phyloP scores from a whole-genome alignment of 1,284 basidiomycete species.

The Boletus calvinii region DNA sequence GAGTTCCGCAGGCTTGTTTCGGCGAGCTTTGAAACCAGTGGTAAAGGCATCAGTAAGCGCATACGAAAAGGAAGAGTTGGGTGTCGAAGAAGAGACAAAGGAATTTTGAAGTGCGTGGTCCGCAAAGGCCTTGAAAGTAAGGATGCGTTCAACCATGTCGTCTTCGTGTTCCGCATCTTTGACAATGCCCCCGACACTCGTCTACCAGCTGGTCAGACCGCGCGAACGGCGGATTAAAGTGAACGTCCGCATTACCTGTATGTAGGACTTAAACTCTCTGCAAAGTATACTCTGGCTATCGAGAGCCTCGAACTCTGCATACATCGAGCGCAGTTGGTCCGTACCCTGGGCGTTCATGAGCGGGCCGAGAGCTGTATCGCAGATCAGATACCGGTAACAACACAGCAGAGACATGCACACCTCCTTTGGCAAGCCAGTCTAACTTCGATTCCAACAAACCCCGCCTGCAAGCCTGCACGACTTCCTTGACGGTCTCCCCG shows the following conservation, averaged over 20 bases:
- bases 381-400: constrained; percentile 1
- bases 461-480: constrained; percentile 52
- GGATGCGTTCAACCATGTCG: constrained; percentile 76
- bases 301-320: constrained; percentile 63
- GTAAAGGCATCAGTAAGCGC: constrained; percentile 76
- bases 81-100: constrained; percentile 36
- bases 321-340: constrained; percentile 55
- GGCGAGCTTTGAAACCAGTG: constrained; percentile 77
- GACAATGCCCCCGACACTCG: constrained; percentile 56
- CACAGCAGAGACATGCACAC: constrained; percentile 33
- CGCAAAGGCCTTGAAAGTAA: constrained; percentile 68
- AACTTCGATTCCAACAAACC: constrained; percentile 51
- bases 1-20: constrained; percentile 91
- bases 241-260: constrained; percentile 43
- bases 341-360: constrained; percentile 55
- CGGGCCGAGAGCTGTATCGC: constrained; percentile 51
- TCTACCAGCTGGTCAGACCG: constrained; percentile 37
- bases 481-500: constrained; percentile 42
- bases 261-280: constrained; percentile 60
- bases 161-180: constrained; percentile 59
- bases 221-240: background rate
- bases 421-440: constrained; percentile 57
- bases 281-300: constrained; percentile 54
- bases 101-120: constrained; percentile 32
- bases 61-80: constrained; percentile 56